Conservation (phyloP, 805 yeast species). For the Pichia pseudocactophila region DNA sequence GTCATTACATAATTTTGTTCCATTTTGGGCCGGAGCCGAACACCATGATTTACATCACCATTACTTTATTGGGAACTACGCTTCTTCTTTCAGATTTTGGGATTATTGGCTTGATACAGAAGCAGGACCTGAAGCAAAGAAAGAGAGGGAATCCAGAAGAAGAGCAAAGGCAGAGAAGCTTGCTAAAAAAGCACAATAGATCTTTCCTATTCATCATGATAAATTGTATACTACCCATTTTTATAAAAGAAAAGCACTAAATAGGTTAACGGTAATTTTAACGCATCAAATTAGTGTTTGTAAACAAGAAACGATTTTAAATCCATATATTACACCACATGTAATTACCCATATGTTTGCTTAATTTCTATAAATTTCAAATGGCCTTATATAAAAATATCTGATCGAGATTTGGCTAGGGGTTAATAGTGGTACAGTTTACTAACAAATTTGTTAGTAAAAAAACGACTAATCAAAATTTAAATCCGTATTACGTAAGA, state of each 20-base stretch:
- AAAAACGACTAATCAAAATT: no score
- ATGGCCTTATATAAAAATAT: no score
- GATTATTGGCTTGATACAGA: slow-evolving; percentile 44
- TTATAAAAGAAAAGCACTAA: background rate
- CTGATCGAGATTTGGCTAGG: no score
- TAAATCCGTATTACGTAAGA: no score
- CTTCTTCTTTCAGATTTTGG: slow-evolving; percentile 53
- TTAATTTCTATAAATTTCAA: no score
- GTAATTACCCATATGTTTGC: no score
- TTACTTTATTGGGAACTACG: slow-evolving; percentile 50
- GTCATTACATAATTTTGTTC: slow-evolving; percentile 47
- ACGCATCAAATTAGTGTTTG: background rate
- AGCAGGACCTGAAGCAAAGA: slow-evolving; percentile 46
- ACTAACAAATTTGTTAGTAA: no score
- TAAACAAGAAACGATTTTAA: no score
- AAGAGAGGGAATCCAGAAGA: slow-evolving; percentile 37
- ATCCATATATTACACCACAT: no score
- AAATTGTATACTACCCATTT: background rate
- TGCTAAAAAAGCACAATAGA: slow-evolving; percentile 14
- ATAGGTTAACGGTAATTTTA: background rate
- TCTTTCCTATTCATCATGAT: background rate
- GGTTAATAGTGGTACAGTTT: no score
- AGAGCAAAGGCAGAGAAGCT: slow-evolving; percentile 32
- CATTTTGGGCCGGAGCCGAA: slow-evolving; percentile 60
- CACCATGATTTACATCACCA: slow-evolving; percentile 57